Conservation (phyloP, 768 basidiomycete species). For the Trametes gibbosa region DNA sequence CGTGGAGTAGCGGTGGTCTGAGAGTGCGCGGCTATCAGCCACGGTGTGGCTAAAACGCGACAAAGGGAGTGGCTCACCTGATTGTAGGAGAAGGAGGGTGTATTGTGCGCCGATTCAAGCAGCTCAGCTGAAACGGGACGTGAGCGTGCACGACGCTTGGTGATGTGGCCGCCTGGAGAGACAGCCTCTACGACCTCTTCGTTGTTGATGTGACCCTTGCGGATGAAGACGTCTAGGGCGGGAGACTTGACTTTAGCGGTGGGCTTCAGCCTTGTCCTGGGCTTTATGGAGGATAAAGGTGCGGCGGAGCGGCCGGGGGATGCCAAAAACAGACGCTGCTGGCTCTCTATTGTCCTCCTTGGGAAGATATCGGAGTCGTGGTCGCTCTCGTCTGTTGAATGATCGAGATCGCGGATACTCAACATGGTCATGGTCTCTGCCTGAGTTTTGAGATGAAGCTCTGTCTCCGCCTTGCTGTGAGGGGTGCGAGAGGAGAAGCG, state of each 20-base stretch:
- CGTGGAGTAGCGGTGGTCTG: conserved; percentile 19
- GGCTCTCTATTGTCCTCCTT: conserved; percentile 18
- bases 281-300: conserved; percentile 20
- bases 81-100: conserved; percentile 25
- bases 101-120: conserved; percentile 46
- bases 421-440: conserved; percentile 65
- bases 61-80: conserved; percentile 20
- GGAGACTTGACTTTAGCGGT: conserved; percentile 19
- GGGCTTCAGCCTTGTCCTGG: neutral
- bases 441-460: conserved; percentile 45
- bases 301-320: conserved; percentile 9
- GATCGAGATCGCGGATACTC: conserved; percentile 54
- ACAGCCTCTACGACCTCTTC: conserved; percentile 37
- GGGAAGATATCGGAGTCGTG: conserved; percentile 43
- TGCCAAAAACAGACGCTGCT: conserved; percentile 14
- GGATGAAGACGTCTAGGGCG: conserved; percentile 16
- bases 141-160: conserved; percentile 71
- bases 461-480: conserved; percentile 54
- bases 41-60: conserved; percentile 6
- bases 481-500: conserved; percentile 49
- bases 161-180: conserved; percentile 75
- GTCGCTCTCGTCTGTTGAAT: conserved; percentile 45
- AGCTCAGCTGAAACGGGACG: conserved; percentile 69
- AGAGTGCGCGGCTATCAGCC: conserved; percentile 10
- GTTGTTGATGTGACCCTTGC: conserved; percentile 19